Base-by-base conservation (phyloP, 163 green algal species). In the Coccomyxa subellipsoidea region DNA sequence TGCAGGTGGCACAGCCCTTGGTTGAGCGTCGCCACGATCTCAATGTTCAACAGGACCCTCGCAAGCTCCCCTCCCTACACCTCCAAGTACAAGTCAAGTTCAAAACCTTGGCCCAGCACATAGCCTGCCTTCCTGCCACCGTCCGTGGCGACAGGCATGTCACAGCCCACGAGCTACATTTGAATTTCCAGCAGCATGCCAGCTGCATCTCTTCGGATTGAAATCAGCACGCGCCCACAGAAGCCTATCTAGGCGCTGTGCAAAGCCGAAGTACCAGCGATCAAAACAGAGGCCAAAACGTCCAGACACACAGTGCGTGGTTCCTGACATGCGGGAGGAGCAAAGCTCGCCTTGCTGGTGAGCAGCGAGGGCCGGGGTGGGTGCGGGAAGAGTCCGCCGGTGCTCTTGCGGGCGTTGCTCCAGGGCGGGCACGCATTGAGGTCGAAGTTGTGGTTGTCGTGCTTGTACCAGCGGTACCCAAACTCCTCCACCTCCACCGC, bases 1-100 rank as follows among this genome's bases (percentile, higher is more conserved):
- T 79, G 73, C 37, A 79, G 37, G 37, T 59, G 37, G 9, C 73
- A 79, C 32, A 66, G 29, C 12, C 23, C 73, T 37, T 79, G 37
- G 9, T 79, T 79, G 36, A 79, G 73, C 73, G 6, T 34, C 7
- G 73, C 73, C 23, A 79, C 73, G 10, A 79, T 37, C 38, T 79
- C 38, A 10, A 79, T 79, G 9, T 59, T 79, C 73, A 79, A 37
- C 37, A 79, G 73, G 37, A 69, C 73, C 25, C 38, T 38, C 6
- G 29, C 25, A 23, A 36, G 73, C 73, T 69, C 36, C 36, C 36
- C 40, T 23, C 73, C 73, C 73, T 79, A 31, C 71, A 40, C 10
- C 66, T 31, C 9, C 59, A 73, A 73, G 66, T 8, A 73, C 66
- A 27, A 0, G 21, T 36, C 27, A 23, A 73, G 1, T 4, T 73